phyloP scores from a whole-genome alignment of 208 protist genomes.

The Vickermania spadyakhi region DNA sequence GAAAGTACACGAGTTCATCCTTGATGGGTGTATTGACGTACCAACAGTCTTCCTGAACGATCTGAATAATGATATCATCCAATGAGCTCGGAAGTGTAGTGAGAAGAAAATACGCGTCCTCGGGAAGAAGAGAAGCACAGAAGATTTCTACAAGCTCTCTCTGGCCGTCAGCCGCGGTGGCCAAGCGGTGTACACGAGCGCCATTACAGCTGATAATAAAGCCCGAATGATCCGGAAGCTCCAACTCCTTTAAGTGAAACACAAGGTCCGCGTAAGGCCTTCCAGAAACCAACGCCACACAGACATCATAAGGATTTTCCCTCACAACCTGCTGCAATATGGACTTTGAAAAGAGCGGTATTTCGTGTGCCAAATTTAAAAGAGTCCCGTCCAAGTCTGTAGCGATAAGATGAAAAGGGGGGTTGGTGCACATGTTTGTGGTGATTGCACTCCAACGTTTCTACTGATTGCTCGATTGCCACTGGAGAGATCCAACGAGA shows the following conservation, averaged over 20 bases:
- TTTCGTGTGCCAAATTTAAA: neutral
- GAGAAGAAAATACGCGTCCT: conserved; percentile 7
- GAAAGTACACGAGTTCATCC: conserved; percentile 4
- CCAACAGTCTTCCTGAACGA: conserved; percentile 7
- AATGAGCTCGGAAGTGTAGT: conserved; percentile 4
- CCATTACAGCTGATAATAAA: conserved; percentile 23
- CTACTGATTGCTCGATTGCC: no score
- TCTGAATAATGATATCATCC: conserved; percentile 11
- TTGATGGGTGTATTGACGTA: conserved; percentile 1
- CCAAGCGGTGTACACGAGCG: conserved; percentile 10
- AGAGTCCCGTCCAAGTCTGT: conserved; percentile 19
- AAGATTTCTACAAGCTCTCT: conserved; percentile 8
- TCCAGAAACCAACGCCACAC: conserved; percentile 13
- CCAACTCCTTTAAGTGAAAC: conserved; percentile 5
- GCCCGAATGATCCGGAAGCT: conserved; percentile 7
- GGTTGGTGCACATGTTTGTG: neutral
- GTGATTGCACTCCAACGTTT: no score
- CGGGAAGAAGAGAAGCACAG: neutral
- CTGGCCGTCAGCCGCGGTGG: neutral
- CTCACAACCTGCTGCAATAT: conserved; percentile 1
- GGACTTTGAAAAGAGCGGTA: neutral
- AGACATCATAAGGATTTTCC: neutral
- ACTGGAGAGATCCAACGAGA: no score
- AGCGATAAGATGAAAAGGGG: conserved; percentile 7
- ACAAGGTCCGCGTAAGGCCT: conserved; percentile 11